These are phyloP conservation scores for Hemisphaericaspora lyxosophila DNA, from an alignment of 1,139 yeast species.

Conservation along the genomic window DNA sequence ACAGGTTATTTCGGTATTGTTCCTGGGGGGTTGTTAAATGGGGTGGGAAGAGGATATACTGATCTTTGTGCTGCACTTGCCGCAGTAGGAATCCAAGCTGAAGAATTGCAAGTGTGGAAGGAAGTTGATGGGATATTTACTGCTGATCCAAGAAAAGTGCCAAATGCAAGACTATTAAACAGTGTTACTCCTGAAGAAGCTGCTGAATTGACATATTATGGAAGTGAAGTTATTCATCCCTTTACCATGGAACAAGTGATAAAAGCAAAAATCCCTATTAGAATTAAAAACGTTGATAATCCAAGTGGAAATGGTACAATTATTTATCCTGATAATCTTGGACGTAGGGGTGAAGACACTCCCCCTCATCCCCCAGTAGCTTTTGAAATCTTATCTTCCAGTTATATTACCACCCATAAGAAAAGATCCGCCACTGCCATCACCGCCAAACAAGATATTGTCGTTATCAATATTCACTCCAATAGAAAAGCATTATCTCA, in stretches of 20 bases:
- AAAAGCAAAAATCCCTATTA: conserved; percentile 90
- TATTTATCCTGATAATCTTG: conserved; percentile 87
- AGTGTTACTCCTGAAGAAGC: conserved; percentile 98
- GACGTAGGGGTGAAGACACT: conserved; percentile 80
- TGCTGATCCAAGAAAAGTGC: conserved; percentile 96
- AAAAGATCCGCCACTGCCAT: conserved; percentile 93
- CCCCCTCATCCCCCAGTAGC: conserved; percentile 96
- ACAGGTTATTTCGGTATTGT: conserved; percentile 95
- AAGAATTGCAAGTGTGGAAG: conserved; percentile 96
- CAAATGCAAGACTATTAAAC: conserved; percentile 78
- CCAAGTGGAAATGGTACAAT: conserved; percentile 90
- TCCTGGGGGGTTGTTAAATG: conserved; percentile 89
- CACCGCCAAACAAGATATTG: conserved; percentile 89
- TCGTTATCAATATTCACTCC: conserved; percentile 89
- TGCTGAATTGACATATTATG: conserved; percentile 94
- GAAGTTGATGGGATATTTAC: conserved; percentile 99
- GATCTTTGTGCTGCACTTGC: conserved; percentile 95
- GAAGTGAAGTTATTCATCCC: conserved; percentile 97
- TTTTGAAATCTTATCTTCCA: conserved; percentile 50
- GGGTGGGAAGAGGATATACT: conserved; percentile 96
- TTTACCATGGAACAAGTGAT: conserved; percentile 99
- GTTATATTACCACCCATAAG: conserved; percentile 48
- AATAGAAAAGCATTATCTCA: conserved; percentile 91
- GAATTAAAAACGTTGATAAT: conserved; percentile 93
- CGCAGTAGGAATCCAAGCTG: conserved; percentile 90